Evolutionary conservation across 73 alveolate genomes (phyloP).

Genomic region (Paramecium sonneborni): DNA sequence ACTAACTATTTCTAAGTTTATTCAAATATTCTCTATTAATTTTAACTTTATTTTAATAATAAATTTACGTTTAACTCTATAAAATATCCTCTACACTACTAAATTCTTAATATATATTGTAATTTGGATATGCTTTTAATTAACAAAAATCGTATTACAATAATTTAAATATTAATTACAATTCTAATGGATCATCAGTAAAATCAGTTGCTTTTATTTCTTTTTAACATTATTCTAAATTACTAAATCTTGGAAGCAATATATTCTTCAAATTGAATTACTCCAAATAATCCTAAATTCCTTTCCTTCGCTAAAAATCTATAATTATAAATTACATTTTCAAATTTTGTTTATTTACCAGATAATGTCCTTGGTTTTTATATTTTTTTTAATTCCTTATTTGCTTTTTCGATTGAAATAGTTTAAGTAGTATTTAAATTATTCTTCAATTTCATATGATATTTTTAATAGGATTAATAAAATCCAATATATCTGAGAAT

Average conservation of each 20-base stretch:
- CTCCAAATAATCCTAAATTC: not conserved
- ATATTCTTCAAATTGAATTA: not conserved
- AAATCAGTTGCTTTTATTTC: not conserved
- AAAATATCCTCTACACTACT: not conserved
- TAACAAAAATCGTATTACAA: not conserved
- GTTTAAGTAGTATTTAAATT: not conserved
- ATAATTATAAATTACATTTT: not conserved
- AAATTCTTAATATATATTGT: not conserved
- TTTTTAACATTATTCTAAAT: not conserved
- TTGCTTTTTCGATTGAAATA: not conserved
- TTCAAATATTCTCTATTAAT: not conserved
- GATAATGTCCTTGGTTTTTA: not conserved
- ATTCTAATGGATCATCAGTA: not conserved
- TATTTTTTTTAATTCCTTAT: not conserved
- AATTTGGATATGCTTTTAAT: not conserved
- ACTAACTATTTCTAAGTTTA: not conserved
- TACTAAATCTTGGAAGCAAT: not conserved
- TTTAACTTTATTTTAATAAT: not conserved
- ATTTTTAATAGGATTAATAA: not conserved
- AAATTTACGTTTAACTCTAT: not conserved
- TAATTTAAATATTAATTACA: not conserved
- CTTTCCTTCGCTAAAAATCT: not conserved
- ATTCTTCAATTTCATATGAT: not conserved
- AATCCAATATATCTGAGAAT: not conserved
- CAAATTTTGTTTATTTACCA: not conserved